Percentiles rank a stretch among this genome's conserved stretches.
Conservation (phyloP, 2,329 filamentous ascomycete genomes). For the Phyllosticta capitalensis region DNA sequence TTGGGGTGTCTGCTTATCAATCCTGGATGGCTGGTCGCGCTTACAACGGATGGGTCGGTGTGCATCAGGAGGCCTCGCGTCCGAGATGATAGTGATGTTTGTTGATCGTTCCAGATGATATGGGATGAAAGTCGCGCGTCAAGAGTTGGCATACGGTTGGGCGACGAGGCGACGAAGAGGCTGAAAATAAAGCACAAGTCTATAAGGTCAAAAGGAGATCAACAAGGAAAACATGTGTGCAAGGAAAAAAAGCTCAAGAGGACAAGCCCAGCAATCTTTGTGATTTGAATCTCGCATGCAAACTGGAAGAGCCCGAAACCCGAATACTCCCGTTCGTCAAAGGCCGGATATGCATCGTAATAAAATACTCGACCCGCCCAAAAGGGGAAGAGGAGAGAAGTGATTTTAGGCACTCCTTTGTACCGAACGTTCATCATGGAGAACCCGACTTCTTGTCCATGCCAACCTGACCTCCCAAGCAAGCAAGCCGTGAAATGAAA, state of each 20-base stretch:
- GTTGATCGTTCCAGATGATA: too few species aligned
- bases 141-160: background rate
- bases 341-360: slow-evolving; percentile 22
- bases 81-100: background rate
- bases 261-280: slow-evolving; percentile 3
- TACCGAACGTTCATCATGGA: slow-evolving; percentile 5
- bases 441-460: slow-evolving; percentile 10
- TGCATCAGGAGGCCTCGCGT: background rate
- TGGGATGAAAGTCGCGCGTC: background rate
- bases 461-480: slow-evolving; percentile 11
- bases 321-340: slow-evolving; percentile 13
- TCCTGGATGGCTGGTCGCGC: background rate
- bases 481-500: slow-evolving; percentile 11
- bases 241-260: background rate
- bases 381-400: slow-evolving; percentile 12
- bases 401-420: slow-evolving; percentile 18
- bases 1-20: background rate
- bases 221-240: background rate
- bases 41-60: background rate
- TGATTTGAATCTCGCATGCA: slow-evolving; percentile 12
- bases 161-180: background rate
- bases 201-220: background rate
- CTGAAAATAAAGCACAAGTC: background rate
- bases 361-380: slow-evolving; percentile 10
- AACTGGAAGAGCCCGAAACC: slow-evolving; percentile 12